Base-by-base conservation (phyloP, 2,329 filamentous ascomycete species). In the Penicillium sp. region DNA sequence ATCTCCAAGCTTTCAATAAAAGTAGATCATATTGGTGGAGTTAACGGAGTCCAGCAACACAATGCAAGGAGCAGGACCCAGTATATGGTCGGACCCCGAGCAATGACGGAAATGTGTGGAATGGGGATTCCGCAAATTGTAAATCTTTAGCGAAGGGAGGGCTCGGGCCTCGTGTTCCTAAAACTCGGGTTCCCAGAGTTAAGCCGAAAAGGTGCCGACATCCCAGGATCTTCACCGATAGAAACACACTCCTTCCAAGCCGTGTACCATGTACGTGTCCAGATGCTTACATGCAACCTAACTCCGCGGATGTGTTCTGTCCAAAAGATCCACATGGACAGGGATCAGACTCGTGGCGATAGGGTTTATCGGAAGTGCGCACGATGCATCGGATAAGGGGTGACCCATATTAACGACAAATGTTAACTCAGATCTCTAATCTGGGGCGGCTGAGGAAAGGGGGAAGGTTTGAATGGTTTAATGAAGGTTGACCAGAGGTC, bases 101-200 rank as follows among this genome's bases (percentile, higher is more conserved):
- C 16, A 50, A 50, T 27, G 47, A 10, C 45, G 45, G 45, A 22
- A 48, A 48, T 31, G 14, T 41, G 49, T 57, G 58, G 58, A 22
- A 45, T 26, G 26, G 7, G 5, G 1, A 8, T 22, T 49, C 14
- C 21, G 21, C 21, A 24, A 29, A 27, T 35, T 24, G 29, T 22
- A 31, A 5, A 10, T n/a, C 9, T 22, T 29, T 19, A 19, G 46
- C 24, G 52, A 52, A 37, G 46, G 52, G 49, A 52, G 46, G 43
- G 54, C 59, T 61, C 57, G 58, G 56, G 41, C 52, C 59, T 56
- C 53, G 24, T 58, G 58, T 64, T 58, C 59, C 61, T 60, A 57
- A 41, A 6, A 8, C 6, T 31, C 44, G 45, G 39, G 33, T 24
- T 19, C 33, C 31, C 29, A 14, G 13, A 50, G 6, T 7, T 13